A percentile compares a stretch with the other conserved stretches of the same genome.
These are phyloP conservation scores for Candida cerambycidarum DNA, from an alignment of 805 yeast genomes.

Conservation along the genomic window DNA sequence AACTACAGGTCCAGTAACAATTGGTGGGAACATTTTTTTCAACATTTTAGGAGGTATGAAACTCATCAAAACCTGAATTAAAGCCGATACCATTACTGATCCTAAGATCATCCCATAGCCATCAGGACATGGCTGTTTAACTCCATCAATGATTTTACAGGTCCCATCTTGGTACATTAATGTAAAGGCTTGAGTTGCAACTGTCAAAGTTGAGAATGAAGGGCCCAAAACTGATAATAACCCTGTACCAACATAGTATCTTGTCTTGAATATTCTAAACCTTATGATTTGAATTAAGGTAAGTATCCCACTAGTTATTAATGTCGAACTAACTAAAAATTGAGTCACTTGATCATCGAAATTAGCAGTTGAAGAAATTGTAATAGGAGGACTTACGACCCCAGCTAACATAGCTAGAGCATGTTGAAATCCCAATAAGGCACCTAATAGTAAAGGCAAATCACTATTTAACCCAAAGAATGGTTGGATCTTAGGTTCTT, in stretches of 20 bases:
- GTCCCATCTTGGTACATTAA: slow-evolving; percentile 60
- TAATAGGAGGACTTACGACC: slow-evolving; percentile 75
- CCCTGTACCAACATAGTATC: slow-evolving; percentile 82
- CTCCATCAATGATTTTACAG: slow-evolving; percentile 65
- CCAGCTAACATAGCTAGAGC: slow-evolving; percentile 92
- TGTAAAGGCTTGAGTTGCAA: slow-evolving; percentile 74
- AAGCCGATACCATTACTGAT: slow-evolving; percentile 71
- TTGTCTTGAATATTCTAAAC: slow-evolving; percentile 69
- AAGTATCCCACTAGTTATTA: slow-evolving; percentile 46
- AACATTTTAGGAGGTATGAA: slow-evolving; percentile 72
- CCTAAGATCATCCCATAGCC: slow-evolving; percentile 85
- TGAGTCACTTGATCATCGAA: slow-evolving; percentile 40
- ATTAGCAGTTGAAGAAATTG: slow-evolving; percentile 64
- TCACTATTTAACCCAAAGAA: slow-evolving; percentile 77
- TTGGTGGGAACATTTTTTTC: slow-evolving; percentile 76
- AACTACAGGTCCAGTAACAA: slow-evolving; percentile 92
- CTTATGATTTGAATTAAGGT: slow-evolving; percentile 65
- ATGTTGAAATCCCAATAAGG: slow-evolving; percentile 81
- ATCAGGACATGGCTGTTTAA: slow-evolving; percentile 71
- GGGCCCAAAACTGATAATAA: slow-evolving; percentile 86
- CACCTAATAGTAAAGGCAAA: slow-evolving; percentile 76
- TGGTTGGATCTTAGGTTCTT: slow-evolving; percentile 57
- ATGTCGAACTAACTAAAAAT: slow-evolving; percentile 36
- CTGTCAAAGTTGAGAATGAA: slow-evolving; percentile 81
- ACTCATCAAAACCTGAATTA: slow-evolving; percentile 67